Conservation (phyloP, 116 monocot genomes). For the Cymodocea nodosa region DNA sequence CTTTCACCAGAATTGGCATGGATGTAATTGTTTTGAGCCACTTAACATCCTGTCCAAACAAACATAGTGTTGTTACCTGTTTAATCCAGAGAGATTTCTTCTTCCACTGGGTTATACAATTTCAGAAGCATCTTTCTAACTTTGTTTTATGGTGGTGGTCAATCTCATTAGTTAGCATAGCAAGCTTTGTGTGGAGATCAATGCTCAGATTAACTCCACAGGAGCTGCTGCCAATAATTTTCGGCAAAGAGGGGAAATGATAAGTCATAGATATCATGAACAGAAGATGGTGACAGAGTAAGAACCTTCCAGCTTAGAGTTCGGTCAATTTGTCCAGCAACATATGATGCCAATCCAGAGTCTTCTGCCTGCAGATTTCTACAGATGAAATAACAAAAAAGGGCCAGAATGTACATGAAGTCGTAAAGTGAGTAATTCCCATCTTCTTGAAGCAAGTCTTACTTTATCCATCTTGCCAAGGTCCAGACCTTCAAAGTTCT, state of each 20-base stretch:
- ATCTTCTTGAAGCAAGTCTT: neutral
- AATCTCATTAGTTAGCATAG: too few relatives aligned
- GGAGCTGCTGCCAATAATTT: too few relatives aligned
- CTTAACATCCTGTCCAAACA: constrained; percentile 53
- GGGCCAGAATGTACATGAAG: neutral
- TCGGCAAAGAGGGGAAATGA: too few relatives aligned
- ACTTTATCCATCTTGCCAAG: constrained; percentile 83
- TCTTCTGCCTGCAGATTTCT: constrained; percentile 39
- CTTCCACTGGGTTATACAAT: too few relatives aligned
- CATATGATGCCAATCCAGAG: constrained; percentile 86
- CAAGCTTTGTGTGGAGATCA: too few relatives aligned
- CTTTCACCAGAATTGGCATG: constrained; percentile 85
- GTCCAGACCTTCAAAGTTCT: constrained; percentile 86
- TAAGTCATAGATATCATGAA: neutral
- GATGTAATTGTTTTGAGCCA: constrained; percentile 91
- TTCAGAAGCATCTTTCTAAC: too few relatives aligned
- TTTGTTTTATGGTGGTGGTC: too few relatives aligned
- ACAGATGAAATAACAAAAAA: neutral
- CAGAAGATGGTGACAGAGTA: neutral
- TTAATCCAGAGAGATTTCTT: too few relatives aligned
- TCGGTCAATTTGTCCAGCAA: constrained; percentile 73
- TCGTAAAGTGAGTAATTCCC: neutral
- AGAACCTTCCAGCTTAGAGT: constrained; percentile 90
- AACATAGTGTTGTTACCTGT: neutral
- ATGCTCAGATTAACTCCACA: too few relatives aligned